Evolutionary conservation across 345 rosid genomes (phyloP).

Genomic region (Nephelium lappaceum): DNA sequence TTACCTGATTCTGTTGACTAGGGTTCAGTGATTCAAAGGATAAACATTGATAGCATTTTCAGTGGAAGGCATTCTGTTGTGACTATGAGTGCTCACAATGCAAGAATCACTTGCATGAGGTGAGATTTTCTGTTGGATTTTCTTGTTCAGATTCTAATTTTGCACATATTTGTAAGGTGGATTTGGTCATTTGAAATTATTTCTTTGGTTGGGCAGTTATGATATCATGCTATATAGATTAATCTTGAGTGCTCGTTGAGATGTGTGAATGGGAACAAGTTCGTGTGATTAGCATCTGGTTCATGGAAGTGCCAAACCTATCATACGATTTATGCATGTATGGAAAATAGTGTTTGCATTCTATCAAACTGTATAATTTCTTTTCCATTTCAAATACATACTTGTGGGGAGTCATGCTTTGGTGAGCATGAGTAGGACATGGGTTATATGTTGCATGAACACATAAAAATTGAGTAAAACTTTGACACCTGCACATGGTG

Average conservation of each 20-base stretch:
- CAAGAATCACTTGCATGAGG: constrained; percentile 77
- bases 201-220: background rate
- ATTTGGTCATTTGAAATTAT: background rate
- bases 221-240: background rate
- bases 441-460: background rate
- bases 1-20: constrained; percentile 19
- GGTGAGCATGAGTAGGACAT: background rate
- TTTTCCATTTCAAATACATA: background rate
- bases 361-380: background rate
- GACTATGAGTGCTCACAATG: constrained; percentile 46
- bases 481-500: background rate
- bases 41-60: constrained; percentile 27
- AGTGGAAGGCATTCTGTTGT: constrained; percentile 22
- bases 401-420: background rate
- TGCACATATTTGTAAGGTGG: background rate
- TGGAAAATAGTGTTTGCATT: background rate
- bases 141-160: background rate
- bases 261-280: background rate
- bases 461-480: background rate
- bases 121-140: constrained; percentile 25
- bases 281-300: background rate
- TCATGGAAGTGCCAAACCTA: background rate
- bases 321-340: background rate
- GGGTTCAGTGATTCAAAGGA: constrained; percentile 43
- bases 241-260: background rate